Percentiles rank a stretch among this genome's conserved stretches.
phyloP scores from a whole-genome alignment of 2,329 filamentous ascomycete species.

The Cytospora mali region DNA sequence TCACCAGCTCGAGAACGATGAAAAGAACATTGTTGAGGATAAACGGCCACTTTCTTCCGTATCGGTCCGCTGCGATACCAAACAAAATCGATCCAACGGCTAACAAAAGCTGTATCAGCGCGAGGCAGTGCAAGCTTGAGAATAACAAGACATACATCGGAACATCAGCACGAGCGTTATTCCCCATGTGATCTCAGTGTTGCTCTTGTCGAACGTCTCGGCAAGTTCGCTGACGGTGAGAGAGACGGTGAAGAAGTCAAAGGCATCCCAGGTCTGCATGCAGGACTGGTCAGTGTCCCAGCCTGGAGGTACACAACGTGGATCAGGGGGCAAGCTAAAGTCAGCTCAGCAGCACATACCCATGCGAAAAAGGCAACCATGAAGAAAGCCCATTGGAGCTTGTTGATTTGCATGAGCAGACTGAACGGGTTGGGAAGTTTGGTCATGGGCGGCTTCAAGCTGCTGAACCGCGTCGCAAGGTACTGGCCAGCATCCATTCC shows the following conservation, averaged over 20 bases:
- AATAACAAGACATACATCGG: slow-evolving; percentile 42
- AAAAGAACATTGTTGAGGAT: slow-evolving; percentile 75
- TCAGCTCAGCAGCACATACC: slow-evolving; percentile 41
- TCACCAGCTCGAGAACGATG: slow-evolving; percentile 70
- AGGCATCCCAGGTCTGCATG: slow-evolving; percentile 63
- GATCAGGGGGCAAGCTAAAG: neutral
- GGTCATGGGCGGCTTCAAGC: slow-evolving; percentile 60
- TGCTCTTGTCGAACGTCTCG: slow-evolving; percentile 54
- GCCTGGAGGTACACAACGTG: neutral
- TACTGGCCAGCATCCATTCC: slow-evolving; percentile 54
- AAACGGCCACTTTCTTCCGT: slow-evolving; percentile 71
- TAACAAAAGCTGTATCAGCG: neutral
- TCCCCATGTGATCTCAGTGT: slow-evolving; percentile 64
- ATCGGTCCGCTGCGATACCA: slow-evolving; percentile 58
- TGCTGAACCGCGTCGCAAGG: slow-evolving; percentile 53
- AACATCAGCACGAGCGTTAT: slow-evolving; percentile 67
- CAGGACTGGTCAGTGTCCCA: neutral
- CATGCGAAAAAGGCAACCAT: slow-evolving; percentile 58
- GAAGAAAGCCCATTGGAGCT: slow-evolving; percentile 59
- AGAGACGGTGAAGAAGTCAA: slow-evolving; percentile 69
- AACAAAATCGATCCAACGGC: slow-evolving; percentile 55
- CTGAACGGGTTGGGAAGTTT: slow-evolving; percentile 56
- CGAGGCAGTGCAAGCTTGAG: neutral
- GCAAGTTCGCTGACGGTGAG: slow-evolving; percentile 59
- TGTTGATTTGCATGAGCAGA: slow-evolving; percentile 51